These are phyloP conservation scores for Fraxinus sp. DNA, from an alignment of 305 asterid species.

Conservation along the genomic window DNA sequence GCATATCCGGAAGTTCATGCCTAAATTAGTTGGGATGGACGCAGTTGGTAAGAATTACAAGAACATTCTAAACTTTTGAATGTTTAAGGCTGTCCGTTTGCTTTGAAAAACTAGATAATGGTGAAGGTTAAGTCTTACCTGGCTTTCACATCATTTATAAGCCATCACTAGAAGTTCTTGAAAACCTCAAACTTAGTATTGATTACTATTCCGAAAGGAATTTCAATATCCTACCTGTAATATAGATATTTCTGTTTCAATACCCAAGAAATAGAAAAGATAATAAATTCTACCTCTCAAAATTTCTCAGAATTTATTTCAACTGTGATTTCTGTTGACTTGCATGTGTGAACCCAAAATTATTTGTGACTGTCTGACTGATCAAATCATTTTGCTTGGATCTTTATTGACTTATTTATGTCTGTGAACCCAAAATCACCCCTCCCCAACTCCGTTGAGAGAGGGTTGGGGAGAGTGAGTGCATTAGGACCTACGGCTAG, in stretches of 20 bases:
- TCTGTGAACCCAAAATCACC: background rate
- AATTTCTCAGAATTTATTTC: background rate
- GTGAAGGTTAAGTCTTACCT: background rate
- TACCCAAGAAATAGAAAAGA: background rate
- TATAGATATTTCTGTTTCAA: background rate
- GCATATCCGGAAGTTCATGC: constrained; percentile 89
- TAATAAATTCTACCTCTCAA: background rate
- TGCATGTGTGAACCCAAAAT: background rate
- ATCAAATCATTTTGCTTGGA: constrained; percentile 9
- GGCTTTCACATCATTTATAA: background rate
- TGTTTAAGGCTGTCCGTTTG: constrained; percentile 5
- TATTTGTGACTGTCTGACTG: background rate
- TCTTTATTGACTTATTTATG: background rate
- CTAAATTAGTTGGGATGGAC: constrained; percentile 78
- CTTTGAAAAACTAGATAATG: background rate
- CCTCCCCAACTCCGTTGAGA: background rate
- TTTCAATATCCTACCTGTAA: background rate
- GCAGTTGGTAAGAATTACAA: constrained; percentile 70
- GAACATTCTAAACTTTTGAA: background rate
- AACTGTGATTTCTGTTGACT: background rate
- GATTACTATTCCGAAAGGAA: background rate
- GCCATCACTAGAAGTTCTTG: background rate
- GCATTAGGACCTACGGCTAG: background rate
- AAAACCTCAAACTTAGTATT: background rate
- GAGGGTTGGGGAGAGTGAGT: background rate